Conservation (phyloP, 441 rosid genomes). For the Corymbia citriodora region DNA sequence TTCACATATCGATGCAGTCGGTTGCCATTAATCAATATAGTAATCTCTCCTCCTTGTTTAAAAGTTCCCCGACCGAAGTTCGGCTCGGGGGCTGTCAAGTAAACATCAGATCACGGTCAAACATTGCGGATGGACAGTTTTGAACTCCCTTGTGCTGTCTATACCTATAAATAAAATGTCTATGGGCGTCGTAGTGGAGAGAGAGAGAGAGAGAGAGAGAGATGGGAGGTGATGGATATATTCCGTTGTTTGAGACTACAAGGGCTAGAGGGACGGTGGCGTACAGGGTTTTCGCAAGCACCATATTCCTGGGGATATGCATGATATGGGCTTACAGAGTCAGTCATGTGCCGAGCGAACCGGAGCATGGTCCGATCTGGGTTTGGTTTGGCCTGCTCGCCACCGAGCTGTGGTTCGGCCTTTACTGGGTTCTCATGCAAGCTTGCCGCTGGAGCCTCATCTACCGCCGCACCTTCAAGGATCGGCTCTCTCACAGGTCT, state of each 20-base stretch:
- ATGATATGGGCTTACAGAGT: conserved; percentile 25
- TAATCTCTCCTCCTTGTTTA: background rate
- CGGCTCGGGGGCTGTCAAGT: background rate
- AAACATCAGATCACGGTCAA: background rate
- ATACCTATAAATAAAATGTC: background rate
- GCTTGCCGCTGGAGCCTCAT: conserved; percentile 34
- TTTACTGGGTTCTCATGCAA: conserved; percentile 46
- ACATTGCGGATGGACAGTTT: background rate
- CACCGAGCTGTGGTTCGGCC: conserved; percentile 48
- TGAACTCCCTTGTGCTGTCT: background rate
- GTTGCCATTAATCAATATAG: background rate
- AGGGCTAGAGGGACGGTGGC: conserved; percentile 11
- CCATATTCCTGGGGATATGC: conserved; percentile 29
- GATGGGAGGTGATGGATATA: background rate
- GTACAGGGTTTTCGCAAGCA: conserved; percentile 23
- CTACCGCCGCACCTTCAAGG: conserved; percentile 34
- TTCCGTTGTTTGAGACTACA: conserved; percentile 37
- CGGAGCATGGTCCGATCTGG: conserved; percentile 24
- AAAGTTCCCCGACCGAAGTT: background rate
- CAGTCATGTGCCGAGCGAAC: conserved; percentile 18
- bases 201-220: background rate
- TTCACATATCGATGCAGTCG: no score
- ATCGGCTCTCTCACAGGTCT: conserved; percentile 38
- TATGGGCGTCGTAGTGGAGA: background rate
- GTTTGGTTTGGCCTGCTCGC: conserved; percentile 39